Evolutionary conservation across 305 asterid genomes (phyloP).

Genomic region (Vinca major): DNA sequence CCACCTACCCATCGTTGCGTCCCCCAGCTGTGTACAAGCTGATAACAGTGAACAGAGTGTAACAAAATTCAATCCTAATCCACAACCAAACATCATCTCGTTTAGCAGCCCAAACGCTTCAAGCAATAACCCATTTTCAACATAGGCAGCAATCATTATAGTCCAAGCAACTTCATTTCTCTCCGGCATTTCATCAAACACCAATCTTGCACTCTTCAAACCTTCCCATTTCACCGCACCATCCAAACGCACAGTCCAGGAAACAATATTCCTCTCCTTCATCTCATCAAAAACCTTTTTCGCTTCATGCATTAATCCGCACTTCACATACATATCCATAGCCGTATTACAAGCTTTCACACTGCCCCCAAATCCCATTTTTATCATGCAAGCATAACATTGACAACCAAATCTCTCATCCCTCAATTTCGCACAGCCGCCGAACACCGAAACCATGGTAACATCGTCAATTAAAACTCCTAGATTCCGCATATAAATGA

Average conservation of each 20-base stretch:
- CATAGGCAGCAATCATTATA: conserved; percentile 39
- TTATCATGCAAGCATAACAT: conserved; percentile 43
- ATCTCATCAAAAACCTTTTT: conserved; percentile 44
- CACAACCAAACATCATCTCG: conserved; percentile 39
- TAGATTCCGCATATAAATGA: conserved; percentile 37
- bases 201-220: conserved; percentile 33
- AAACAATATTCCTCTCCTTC: conserved; percentile 44
- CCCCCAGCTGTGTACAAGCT: conserved; percentile 59
- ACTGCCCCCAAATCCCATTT: conserved; percentile 41
- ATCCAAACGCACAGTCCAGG: conserved; percentile 71
- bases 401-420: conserved; percentile 42
- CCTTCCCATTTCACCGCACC: conserved; percentile 59
- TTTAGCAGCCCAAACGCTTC: conserved; percentile 48
- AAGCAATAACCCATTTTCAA: conserved; percentile 37
- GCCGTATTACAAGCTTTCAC: conserved; percentile 52
- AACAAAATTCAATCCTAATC: conserved; percentile 35
- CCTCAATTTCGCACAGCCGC: conserved; percentile 50
- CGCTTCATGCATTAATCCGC: conserved; percentile 40
- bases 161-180: conserved; percentile 64
- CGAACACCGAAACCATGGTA: conserved; percentile 46
- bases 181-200: conserved; percentile 64
- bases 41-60: conserved; percentile 51
- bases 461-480: conserved; percentile 40
- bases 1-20: conserved; percentile 53
- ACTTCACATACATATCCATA: conserved; percentile 66